These are phyloP conservation scores for Poronia punctata DNA, from an alignment of 495 filamentous ascomycete genomes.

Conservation along the genomic window DNA sequence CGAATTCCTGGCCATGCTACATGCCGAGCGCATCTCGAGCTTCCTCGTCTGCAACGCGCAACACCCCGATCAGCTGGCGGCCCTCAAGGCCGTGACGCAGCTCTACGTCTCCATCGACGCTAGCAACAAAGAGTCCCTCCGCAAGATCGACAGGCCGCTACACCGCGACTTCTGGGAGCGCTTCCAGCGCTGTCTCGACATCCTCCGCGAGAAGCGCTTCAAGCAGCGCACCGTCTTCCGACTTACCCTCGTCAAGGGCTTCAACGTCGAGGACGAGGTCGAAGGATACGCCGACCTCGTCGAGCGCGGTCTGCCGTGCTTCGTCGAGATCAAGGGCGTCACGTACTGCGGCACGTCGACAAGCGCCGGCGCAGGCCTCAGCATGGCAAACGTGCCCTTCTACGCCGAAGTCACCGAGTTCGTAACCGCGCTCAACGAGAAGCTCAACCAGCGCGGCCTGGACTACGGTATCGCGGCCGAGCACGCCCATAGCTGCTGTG, in stretches of 20 bases:
- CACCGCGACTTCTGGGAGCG: constrained; percentile 98
- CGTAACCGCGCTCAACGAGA: constrained; percentile 61
- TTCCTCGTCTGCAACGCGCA: constrained; percentile 99
- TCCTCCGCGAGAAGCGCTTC: constrained; percentile 72
- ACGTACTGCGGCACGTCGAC: constrained; percentile 92
- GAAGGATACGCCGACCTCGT: constrained; percentile 87
- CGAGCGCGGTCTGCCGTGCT: constrained; percentile 74
- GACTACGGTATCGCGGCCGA: constrained; percentile 89
- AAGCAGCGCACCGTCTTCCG: constrained; percentile 90
- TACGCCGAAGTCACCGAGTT: constrained; percentile 82
- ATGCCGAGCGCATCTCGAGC: constrained; percentile 78
- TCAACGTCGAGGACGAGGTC: constrained; percentile 91
- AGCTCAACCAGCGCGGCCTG: constrained; percentile 59
- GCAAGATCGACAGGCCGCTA: constrained; percentile 81
- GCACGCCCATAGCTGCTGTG: constrained; percentile 90
- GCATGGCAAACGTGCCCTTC: constrained; percentile 94
- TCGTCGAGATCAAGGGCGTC: constrained; percentile 92
- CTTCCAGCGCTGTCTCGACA: constrained; percentile 83
- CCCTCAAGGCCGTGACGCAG: constrained; percentile 78
- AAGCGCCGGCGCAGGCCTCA: constrained; percentile 71
- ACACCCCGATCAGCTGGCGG: constrained; percentile 83
- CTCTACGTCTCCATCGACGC: constrained; percentile 95
- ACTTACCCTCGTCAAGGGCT: constrained; percentile 85
- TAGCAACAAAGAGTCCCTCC: constrained; percentile 77
- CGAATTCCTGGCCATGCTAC: constrained; percentile 73